These are phyloP conservation scores for Penstemon davidsonii DNA, from an alignment of 257 asterid genomes.

Conservation along the genomic window DNA sequence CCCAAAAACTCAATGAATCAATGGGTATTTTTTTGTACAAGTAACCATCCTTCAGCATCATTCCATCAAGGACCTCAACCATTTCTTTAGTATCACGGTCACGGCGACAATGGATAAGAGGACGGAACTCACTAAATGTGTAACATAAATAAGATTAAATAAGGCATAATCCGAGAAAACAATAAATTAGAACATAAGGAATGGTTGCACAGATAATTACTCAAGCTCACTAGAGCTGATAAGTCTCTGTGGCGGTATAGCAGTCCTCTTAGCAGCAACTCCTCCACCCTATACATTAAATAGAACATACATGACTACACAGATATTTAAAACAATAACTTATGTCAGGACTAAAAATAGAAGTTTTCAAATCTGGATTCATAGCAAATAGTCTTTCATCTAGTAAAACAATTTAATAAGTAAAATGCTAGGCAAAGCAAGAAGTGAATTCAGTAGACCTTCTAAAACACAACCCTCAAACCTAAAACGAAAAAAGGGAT, in stretches of 20 bases:
- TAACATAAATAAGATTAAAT: conserved; percentile 15
- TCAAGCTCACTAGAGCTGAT: conserved; percentile 89
- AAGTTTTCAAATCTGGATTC: no score
- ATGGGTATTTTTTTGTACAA: conserved; percentile 71
- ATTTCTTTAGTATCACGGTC: conserved; percentile 76
- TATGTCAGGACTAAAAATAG: no score
- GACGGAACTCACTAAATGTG: conserved; percentile 79
- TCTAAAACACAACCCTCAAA: no score
- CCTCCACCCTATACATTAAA: conserved; percentile 77
- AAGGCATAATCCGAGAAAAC: conserved; percentile 19
- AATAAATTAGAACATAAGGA: conserved; percentile 8
- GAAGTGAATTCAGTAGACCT: no score
- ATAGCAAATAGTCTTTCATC: no score
- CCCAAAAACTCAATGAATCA: conserved; percentile 81
- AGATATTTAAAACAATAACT: no score
- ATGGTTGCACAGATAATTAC: conserved; percentile 48
- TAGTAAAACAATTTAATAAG: no score
- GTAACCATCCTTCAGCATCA: conserved; percentile 95
- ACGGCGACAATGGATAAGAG: conserved; percentile 80
- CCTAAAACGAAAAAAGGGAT: no score
- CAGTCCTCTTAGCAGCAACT: conserved; percentile 57
- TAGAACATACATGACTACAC: no score
- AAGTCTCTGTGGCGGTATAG: conserved; percentile 81
- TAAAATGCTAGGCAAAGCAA: no score
- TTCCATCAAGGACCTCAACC: conserved; percentile 84